Percentiles rank a stretch among this genome's conserved stretches.
Evolutionary conservation across 768 basidiomycete species (phyloP).

Genomic region (Vararia minispora): DNA sequence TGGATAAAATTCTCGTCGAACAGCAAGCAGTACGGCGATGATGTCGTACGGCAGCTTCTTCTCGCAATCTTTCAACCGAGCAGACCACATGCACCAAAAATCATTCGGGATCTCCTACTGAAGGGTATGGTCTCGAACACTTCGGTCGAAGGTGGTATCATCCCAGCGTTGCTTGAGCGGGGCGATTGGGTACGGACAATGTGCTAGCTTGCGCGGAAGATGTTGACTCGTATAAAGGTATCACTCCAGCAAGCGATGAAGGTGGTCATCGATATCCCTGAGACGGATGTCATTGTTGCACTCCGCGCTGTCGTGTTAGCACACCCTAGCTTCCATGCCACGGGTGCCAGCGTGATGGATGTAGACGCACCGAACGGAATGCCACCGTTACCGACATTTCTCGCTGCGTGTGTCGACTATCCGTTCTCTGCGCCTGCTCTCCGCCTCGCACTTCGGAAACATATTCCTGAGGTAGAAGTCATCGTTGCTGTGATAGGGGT

Average conservation of each 20-base stretch:
- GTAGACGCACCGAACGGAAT: conserved; percentile 23
- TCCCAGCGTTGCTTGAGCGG: conserved; percentile 38
- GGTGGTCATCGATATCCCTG: conserved; percentile 51
- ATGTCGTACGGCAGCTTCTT: conserved; percentile 54
- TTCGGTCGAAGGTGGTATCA: conserved; percentile 52
- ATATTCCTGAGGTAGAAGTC: conserved; percentile 39
- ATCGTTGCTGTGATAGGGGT: conserved; percentile 33
- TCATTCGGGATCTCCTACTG: conserved; percentile 48
- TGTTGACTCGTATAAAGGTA: conserved; percentile 12
- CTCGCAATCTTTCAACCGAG: conserved; percentile 28
- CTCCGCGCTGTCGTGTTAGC: conserved; percentile 33
- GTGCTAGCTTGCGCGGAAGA: neutral
- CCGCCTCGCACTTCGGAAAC: conserved; percentile 38
- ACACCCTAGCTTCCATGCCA: conserved; percentile 18
- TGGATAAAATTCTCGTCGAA: too few relatives aligned
- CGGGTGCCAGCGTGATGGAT: conserved; percentile 22
- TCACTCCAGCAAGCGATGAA: conserved; percentile 39
- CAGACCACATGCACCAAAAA: conserved; percentile 41
- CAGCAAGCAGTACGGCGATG: conserved; percentile 25
- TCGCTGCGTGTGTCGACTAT: conserved; percentile 30
- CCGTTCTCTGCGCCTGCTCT: conserved; percentile 28
- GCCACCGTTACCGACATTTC: conserved; percentile 26
- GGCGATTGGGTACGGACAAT: conserved; percentile 53
- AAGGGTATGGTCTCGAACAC: conserved; percentile 41
- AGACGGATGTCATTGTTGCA: conserved; percentile 47